These are phyloP conservation scores for Oryza glaberrima DNA, from an alignment of 176 grass and related monocot genomes.

Conservation along the genomic window DNA sequence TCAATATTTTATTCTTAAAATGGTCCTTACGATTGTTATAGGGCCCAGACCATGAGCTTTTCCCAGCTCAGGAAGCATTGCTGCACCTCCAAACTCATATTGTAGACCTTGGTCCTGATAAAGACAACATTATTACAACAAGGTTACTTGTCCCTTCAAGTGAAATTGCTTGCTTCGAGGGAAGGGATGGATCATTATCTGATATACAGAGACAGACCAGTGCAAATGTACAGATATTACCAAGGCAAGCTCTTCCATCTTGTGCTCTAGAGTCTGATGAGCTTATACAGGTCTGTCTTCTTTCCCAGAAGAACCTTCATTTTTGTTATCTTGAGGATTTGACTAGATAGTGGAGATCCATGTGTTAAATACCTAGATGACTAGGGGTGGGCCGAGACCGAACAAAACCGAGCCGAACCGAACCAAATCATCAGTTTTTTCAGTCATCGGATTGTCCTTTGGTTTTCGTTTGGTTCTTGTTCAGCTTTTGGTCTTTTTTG, in stretches of 20 bases:
- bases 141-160: constrained; percentile 85
- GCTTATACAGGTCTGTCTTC: constrained; percentile 80
- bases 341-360: neutral
- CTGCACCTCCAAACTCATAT: constrained; percentile 95
- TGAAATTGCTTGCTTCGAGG: constrained; percentile 89
- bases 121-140: constrained; percentile 94
- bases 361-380: neutral
- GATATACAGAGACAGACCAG: constrained; percentile 84
- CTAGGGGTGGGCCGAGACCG: too few relatives aligned
- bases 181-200: constrained; percentile 75
- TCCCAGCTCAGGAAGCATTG: constrained; percentile 91
- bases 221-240: constrained; percentile 95
- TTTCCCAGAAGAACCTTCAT: constrained; percentile 17
- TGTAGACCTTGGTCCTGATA: constrained; percentile 95
- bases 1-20: constrained; percentile 31
- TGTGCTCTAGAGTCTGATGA: constrained; percentile 91
- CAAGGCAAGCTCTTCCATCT: constrained; percentile 81
- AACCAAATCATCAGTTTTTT: too few relatives aligned
- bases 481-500: too few relatives aligned
- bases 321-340: constrained; percentile 33
- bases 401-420: too few relatives aligned
- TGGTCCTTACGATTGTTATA: constrained; percentile 39
- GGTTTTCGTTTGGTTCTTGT: too few relatives aligned
- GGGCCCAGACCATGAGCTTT: constrained; percentile 92
- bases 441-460: too few relatives aligned